A percentile compares a stretch with the other conserved stretches of the same genome.
Conservation (phyloP, 805 yeast species). For the Cyberlindnera lachancei region DNA sequence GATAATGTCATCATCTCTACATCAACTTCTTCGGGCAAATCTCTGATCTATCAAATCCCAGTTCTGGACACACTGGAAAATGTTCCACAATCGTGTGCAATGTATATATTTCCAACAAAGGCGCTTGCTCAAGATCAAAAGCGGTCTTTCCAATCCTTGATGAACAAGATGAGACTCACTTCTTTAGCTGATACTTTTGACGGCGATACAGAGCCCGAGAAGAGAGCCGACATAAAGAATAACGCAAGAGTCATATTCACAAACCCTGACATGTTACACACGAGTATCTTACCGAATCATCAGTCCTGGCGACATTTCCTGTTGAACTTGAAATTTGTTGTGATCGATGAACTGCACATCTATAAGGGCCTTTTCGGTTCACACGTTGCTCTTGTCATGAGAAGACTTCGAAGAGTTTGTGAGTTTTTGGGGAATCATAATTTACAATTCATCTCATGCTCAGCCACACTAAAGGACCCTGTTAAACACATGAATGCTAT, state of each 20-base stretch:
- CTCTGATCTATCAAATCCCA: constrained; percentile 86
- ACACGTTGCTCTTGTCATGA: constrained; percentile 79
- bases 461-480: constrained; percentile 86
- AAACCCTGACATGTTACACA: constrained; percentile 91
- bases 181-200: constrained; percentile 75
- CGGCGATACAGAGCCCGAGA: constrained; percentile 75
- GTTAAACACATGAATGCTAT: constrained; percentile 60
- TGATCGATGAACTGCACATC: constrained; percentile 79
- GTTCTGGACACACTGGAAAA: constrained; percentile 44
- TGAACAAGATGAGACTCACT: constrained; percentile 41
- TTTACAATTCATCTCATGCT: constrained; percentile 75
- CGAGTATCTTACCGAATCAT: constrained; percentile 74
- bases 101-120: constrained; percentile 93
- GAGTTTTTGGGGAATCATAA: constrained; percentile 41
- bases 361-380: constrained; percentile 91
- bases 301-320: constrained; percentile 68
- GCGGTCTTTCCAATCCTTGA: constrained; percentile 58
- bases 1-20: constrained; percentile 84
- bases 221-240: constrained; percentile 46
- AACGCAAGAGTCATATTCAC: constrained; percentile 79
- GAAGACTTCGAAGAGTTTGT: constrained; percentile 68
- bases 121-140: constrained; percentile 97
- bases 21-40: constrained; percentile 93
- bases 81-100: constrained; percentile 47
- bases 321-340: constrained; percentile 57